phyloP scores from a whole-genome alignment of 2,329 filamentous ascomycete species.

The Elsinoe australis region DNA sequence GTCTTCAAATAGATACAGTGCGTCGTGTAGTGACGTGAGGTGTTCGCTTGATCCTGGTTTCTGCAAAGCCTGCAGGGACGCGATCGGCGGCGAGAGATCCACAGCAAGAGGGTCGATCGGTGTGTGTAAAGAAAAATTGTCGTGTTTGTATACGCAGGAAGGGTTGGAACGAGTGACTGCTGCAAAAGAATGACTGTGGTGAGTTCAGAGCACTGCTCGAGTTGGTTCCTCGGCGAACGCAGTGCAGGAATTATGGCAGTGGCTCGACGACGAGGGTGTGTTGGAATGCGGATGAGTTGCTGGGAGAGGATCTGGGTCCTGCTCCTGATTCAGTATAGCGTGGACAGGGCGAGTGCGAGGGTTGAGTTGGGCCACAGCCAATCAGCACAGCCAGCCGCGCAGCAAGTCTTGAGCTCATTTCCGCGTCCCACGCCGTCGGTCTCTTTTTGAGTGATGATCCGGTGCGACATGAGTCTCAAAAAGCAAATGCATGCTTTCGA shows the following conservation, averaged over 20 bases:
- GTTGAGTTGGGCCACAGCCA: neutral
- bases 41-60: conserved; percentile 9
- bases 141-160: neutral
- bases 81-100: conserved; percentile 18
- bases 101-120: conserved; percentile 7
- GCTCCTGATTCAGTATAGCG: neutral
- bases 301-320: conserved; percentile 8
- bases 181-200: conserved; percentile 19
- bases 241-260: conserved; percentile 1
- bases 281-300: conserved; percentile 13
- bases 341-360: neutral
- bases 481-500: conserved; percentile 14
- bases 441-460: conserved; percentile 10
- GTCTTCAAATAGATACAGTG: neutral
- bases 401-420: neutral
- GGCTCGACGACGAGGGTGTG: conserved; percentile 11
- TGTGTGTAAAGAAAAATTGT: neutral
- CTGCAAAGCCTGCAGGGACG: neutral
- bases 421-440: neutral
- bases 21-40: conserved; percentile 13
- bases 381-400: neutral
- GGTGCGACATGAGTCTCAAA: conserved; percentile 15
- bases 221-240: conserved; percentile 13
- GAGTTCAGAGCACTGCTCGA: conserved; percentile 11
- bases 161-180: neutral